Evolutionary conservation across 108 stramenopile species (phyloP).

Genomic region (Cyclotella choctawhatcheeana): DNA sequence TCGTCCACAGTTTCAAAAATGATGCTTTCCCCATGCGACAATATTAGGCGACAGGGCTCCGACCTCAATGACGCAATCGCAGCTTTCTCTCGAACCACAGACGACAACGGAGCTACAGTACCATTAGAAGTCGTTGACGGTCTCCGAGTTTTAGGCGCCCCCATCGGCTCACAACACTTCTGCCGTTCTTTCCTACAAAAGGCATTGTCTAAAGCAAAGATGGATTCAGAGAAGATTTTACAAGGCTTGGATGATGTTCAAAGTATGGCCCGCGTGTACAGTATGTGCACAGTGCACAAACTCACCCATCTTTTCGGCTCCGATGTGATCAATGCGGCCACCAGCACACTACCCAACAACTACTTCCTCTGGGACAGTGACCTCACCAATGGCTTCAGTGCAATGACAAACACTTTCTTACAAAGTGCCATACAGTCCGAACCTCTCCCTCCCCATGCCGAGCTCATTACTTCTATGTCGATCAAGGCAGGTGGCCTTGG

Average conservation of each 20-base stretch:
- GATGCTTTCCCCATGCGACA: neutral
- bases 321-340: neutral
- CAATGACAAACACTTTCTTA: neutral
- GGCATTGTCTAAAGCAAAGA: neutral
- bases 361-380: neutral
- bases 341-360: neutral
- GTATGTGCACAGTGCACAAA: neutral
- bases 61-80: neutral
- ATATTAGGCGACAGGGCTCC: neutral
- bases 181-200: neutral
- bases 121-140: neutral
- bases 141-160: neutral
- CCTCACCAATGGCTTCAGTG: neutral
- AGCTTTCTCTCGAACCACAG: neutral
- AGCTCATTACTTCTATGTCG: neutral
- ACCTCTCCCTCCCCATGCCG: neutral
- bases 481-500: neutral
- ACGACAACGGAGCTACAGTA: neutral
- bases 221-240: neutral
- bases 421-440: neutral
- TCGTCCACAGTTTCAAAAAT: neutral
- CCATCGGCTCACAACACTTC: neutral
- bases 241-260: neutral
- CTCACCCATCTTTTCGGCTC: neutral
- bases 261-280: neutral